phyloP scores from a whole-genome alignment of 257 asterid species.

The Przewalskia tangutica region DNA sequence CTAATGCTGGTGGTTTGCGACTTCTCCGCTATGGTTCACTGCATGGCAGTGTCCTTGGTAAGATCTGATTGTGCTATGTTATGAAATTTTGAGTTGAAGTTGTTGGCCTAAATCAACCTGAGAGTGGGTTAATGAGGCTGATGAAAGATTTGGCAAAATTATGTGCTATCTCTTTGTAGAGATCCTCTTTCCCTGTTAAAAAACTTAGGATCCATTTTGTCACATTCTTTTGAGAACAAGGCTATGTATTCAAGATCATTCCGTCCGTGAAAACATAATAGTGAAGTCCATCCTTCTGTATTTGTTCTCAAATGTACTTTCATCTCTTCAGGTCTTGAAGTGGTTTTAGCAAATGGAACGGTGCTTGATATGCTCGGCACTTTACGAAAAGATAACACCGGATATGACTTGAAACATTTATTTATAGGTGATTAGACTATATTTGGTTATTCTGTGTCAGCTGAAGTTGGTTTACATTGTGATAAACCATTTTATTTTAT shows the following conservation, averaged over 20 bases:
- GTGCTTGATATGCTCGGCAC: conserved; percentile 96
- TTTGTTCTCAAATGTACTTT: background rate
- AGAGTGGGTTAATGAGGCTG: background rate
- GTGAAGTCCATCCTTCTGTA: background rate
- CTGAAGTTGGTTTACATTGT: conserved; percentile 11
- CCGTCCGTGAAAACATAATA: background rate
- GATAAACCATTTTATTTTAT: conserved; percentile 6
- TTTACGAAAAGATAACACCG: conserved; percentile 92
- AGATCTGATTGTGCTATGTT: conserved; percentile 12
- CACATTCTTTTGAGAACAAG: background rate
- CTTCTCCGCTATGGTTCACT: conserved; percentile 94
- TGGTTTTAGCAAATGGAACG: conserved; percentile 88
- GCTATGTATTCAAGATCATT: background rate
- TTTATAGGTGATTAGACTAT: conserved; percentile 58
- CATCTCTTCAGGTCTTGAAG: conserved; percentile 76
- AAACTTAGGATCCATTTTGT: background rate
- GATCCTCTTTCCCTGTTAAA: background rate
- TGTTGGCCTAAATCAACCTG: background rate
- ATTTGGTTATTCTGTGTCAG: conserved; percentile 6
- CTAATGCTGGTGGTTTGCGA: conserved; percentile 99
- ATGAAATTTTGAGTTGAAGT: background rate
- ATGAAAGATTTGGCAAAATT: background rate
- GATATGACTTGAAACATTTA: conserved; percentile 95
- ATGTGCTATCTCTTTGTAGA: background rate
- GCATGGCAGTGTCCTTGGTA: conserved; percentile 93